Evolutionary conservation across 2,329 filamentous ascomycete genomes (phyloP).

Genomic region (Sordariomycetes sp.): DNA sequence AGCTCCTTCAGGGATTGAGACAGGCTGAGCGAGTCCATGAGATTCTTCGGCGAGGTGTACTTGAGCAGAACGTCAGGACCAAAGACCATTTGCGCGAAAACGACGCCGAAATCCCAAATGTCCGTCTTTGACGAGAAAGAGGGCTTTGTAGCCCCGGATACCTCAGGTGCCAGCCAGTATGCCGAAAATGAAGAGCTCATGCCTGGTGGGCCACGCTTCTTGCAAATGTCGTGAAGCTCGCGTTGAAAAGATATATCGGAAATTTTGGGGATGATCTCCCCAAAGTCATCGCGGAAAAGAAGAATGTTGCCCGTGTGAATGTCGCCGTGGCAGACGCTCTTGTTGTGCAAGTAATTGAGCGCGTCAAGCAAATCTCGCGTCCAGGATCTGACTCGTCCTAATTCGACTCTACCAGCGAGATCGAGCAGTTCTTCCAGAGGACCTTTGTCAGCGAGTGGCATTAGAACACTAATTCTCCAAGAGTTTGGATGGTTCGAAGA

Average conservation of each 20-base stretch:
- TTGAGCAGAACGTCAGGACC: constrained; percentile 67
- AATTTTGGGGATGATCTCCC: constrained; percentile 64
- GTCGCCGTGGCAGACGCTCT: constrained; percentile 74
- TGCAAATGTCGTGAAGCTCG: constrained; percentile 53
- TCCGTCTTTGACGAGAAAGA: constrained; percentile 73
- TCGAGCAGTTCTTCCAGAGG: constrained; percentile 76
- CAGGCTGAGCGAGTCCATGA: constrained; percentile 63
- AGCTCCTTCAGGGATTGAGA: constrained; percentile 73
- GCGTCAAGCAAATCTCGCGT: constrained; percentile 88
- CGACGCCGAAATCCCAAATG: constrained; percentile 88
- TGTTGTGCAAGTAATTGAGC: constrained; percentile 76
- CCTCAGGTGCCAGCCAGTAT: constrained; percentile 77
- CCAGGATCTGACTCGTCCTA: constrained; percentile 74
- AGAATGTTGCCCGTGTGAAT: constrained; percentile 76
- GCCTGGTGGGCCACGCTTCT: constrained; percentile 41
- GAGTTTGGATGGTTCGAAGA: constrained; percentile 23
- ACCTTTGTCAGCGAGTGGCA: constrained; percentile 71
- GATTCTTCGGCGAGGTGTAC: constrained; percentile 67
- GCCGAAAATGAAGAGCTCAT: constrained; percentile 60
- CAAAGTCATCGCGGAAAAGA: constrained; percentile 59
- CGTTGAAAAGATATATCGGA: constrained; percentile 65
- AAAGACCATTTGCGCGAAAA: constrained; percentile 91
- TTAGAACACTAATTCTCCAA: constrained; percentile 71
- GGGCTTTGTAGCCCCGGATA: constrained; percentile 50
- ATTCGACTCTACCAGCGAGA: constrained; percentile 63